A percentile compares a stretch with the other conserved stretches of the same genome.
phyloP scores from a whole-genome alignment of 2,329 filamentous ascomycete species.

The Alternaria solani region DNA sequence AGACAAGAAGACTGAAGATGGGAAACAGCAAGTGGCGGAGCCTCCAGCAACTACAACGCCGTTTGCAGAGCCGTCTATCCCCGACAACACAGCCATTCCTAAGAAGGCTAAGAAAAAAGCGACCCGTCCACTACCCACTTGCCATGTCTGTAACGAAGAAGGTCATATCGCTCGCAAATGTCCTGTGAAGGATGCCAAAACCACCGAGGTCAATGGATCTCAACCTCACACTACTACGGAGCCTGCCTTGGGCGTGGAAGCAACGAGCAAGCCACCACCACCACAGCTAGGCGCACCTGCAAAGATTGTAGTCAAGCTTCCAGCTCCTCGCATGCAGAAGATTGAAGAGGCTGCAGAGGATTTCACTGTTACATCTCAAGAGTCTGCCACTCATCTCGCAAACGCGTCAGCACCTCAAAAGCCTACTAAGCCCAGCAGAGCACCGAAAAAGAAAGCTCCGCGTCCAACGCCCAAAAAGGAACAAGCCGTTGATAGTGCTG shows the following conservation, averaged over 20 bases:
- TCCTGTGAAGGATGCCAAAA: background rate
- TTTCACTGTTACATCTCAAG: background rate
- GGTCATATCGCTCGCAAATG: background rate
- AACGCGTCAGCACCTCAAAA: background rate
- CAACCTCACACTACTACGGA: background rate
- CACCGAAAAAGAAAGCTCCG: background rate
- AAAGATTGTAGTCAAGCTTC: background rate
- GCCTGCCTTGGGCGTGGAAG: background rate
- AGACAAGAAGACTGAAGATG: background rate
- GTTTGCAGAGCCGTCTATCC: background rate
- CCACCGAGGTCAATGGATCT: background rate
- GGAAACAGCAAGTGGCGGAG: background rate
- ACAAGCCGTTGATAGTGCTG: too few relatives aligned
- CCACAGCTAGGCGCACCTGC: background rate
- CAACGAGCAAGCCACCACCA: background rate
- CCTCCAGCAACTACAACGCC: background rate
- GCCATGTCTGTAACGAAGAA: background rate
- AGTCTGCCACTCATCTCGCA: background rate
- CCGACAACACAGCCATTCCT: background rate
- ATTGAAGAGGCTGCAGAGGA: background rate
- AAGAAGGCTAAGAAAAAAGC: background rate
- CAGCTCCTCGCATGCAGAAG: background rate
- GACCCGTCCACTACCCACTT: background rate
- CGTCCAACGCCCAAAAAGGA: background rate
- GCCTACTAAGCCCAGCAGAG: background rate